phyloP scores from a whole-genome alignment of 2,329 filamentous ascomycete genomes.

The Endothia cerciana region DNA sequence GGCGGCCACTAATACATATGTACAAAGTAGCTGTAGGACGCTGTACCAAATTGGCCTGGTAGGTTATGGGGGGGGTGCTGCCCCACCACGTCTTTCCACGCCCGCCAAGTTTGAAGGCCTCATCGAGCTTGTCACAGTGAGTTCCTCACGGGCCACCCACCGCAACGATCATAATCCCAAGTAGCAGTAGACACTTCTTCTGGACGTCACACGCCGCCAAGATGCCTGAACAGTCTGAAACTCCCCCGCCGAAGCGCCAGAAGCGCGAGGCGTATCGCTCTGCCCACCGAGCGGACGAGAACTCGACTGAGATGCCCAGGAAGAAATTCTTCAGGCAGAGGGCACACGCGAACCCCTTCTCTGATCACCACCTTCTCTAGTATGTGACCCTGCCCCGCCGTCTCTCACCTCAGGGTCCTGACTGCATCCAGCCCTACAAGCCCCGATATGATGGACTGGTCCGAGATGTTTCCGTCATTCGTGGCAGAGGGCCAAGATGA shows the following conservation, averaged over 20 bases:
- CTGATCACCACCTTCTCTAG: conserved; percentile 90
- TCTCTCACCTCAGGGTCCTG: not conserved
- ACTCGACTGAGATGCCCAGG: conserved; percentile 70
- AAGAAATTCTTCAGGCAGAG: conserved; percentile 97
- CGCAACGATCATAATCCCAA: too few relatives aligned
- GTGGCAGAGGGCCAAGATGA: conserved; percentile 45
- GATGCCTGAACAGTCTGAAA: not conserved
- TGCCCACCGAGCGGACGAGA: conserved; percentile 52
- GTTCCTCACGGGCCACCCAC: not conserved
- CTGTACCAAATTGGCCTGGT: not conserved
- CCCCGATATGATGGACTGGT: conserved; percentile 91
- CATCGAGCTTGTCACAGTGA: conserved; percentile 14
- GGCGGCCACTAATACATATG: too few relatives aligned
- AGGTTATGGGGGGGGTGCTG: not conserved
- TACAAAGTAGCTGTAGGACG: not conserved
- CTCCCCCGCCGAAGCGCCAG: conserved; percentile 53
- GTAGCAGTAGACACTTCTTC: not conserved
- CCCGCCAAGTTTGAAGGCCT: conserved; percentile 21
- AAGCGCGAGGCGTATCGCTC: conserved; percentile 70
- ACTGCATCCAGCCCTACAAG: conserved; percentile 66
- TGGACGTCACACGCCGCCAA: not conserved
- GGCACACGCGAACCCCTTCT: conserved; percentile 97
- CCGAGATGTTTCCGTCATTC: conserved; percentile 78
- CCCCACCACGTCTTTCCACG: conserved; percentile 17
- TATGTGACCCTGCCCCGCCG: conserved; percentile 29